These are phyloP conservation scores for Ailanthus altissimus DNA, from an alignment of 345 rosid species.

Conservation along the genomic window DNA sequence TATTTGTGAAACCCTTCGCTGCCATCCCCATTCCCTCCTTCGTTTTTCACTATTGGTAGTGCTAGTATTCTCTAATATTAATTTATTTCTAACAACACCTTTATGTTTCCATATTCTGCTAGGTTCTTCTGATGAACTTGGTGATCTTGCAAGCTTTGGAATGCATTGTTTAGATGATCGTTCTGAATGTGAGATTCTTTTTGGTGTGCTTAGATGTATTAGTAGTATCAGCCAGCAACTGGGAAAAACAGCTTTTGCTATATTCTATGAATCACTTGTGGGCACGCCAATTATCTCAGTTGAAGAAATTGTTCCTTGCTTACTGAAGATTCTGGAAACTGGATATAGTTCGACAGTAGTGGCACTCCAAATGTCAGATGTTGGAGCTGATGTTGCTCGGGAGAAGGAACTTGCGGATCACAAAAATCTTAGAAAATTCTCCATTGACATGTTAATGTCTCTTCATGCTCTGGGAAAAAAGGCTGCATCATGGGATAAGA, in stretches of 20 bases:
- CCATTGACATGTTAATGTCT: conserved; percentile 67
- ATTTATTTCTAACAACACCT: conserved; percentile 11
- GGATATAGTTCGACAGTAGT: conserved; percentile 63
- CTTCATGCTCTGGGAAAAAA: conserved; percentile 58
- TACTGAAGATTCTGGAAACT: conserved; percentile 75
- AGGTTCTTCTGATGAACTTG: conserved; percentile 62
- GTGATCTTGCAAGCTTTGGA: conserved; percentile 39
- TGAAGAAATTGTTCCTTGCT: conserved; percentile 71
- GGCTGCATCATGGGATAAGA: conserved; percentile 77
- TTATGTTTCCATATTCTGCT: conserved; percentile 21
- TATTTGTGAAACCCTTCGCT: neutral
- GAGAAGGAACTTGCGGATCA: conserved; percentile 66
- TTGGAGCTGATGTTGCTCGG: conserved; percentile 64
- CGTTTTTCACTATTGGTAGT: neutral
- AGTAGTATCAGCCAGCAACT: conserved; percentile 67
- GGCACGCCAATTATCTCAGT: conserved; percentile 55
- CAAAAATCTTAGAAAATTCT: conserved; percentile 76
- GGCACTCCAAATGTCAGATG: conserved; percentile 40
- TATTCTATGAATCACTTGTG: conserved; percentile 75
- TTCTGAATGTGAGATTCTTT: conserved; percentile 58
- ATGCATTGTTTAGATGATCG: neutral
- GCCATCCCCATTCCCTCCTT: neutral
- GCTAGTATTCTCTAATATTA: neutral
- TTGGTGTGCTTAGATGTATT: conserved; percentile 65
- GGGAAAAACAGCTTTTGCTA: conserved; percentile 71